Base-by-base conservation (phyloP, 1,284 basidiomycete genomes). In the Ganoderma lucidum region DNA sequence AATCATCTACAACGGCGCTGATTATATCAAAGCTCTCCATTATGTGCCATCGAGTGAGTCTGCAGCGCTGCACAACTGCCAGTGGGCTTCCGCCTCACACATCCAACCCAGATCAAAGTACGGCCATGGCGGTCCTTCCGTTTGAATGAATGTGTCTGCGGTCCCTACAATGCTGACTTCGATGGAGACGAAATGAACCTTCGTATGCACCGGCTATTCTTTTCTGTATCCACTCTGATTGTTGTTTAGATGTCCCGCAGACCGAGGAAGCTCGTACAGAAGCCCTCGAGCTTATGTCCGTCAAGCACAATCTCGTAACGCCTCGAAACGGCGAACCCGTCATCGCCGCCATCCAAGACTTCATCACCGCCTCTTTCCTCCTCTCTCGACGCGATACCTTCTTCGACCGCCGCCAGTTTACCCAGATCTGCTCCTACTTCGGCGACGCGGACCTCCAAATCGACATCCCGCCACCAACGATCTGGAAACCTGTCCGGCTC, bases 171-270 rank as follows among this genome's bases (percentile, higher is more conserved):
- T 79, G 98, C 98, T 66, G 98, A 99, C 84, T 99, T 99, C 77
- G 98, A 99, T 79, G 98, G 98, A 73, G 98, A 99, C 80, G 98
- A 99, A 82, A 99, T 99, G 98, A 99, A 99, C 82, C 86, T 99
- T 77, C 97, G 96, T 96, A 76, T 75, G 94, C 85, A 15, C 62
- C 23, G 15, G 2, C 9, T 56, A 14, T 60, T n/a, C 19, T 14
- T 19, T 23, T 6, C 17, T 23, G 28, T 28, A 65, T 4, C 17
- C 28, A 23, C 45, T 37, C 45, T 53, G 19, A 60, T 60, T 10
- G 56, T 45, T 35, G 41, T 37, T 23, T 76, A 97, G 96, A 99
- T 81, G 96, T 99, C 1, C 98, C 98, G 0, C 98, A 99, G 81
- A 99, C 98, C 0, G 98, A 99, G 81, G 98, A 99, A 83, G 97